Conservation (phyloP, 2,329 filamentous ascomycete genomes). For the Fusarium napiforme region DNA sequence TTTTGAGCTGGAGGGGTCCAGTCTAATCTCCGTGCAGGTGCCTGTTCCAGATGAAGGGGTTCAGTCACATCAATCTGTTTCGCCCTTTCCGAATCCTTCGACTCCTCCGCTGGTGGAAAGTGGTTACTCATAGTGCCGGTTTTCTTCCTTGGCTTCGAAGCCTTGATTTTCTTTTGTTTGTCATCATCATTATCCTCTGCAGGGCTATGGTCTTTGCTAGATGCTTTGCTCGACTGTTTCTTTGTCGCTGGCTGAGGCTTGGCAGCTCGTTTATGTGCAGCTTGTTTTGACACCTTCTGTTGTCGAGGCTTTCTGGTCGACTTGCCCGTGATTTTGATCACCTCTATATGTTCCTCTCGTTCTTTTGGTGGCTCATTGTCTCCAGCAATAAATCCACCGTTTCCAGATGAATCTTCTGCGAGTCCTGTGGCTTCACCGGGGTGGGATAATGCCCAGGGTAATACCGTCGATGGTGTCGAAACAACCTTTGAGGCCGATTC, state of each 20-base stretch:
- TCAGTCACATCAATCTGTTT: constrained; percentile 45
- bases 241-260: constrained; percentile 3
- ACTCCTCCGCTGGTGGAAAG: constrained; percentile 41
- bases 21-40: constrained; percentile 65
- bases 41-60: constrained; percentile 57
- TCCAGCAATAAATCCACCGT: constrained; percentile 2
- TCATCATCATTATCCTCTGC: constrained; percentile 16
- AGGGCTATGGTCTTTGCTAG: not conserved
- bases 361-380: not conserved
- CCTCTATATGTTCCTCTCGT: constrained; percentile 29
- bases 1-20: constrained; percentile 74
- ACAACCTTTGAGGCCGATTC: constrained; percentile 38
- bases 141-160: constrained; percentile 13
- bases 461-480: not conserved
- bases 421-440: not conserved
- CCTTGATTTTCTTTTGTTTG: constrained; percentile 51
- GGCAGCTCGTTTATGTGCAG: constrained; percentile 10
- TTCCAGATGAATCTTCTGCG: not conserved
- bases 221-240: not conserved
- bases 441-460: not conserved
- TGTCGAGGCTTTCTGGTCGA: constrained; percentile 31
- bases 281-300: constrained; percentile 30
- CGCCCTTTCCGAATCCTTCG: constrained; percentile 13
- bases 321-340: constrained; percentile 40
- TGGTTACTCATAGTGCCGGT: constrained; percentile 51